Base-by-base conservation (phyloP, 2,329 filamentous ascomycete species). In the Fusarium haematococcum region DNA sequence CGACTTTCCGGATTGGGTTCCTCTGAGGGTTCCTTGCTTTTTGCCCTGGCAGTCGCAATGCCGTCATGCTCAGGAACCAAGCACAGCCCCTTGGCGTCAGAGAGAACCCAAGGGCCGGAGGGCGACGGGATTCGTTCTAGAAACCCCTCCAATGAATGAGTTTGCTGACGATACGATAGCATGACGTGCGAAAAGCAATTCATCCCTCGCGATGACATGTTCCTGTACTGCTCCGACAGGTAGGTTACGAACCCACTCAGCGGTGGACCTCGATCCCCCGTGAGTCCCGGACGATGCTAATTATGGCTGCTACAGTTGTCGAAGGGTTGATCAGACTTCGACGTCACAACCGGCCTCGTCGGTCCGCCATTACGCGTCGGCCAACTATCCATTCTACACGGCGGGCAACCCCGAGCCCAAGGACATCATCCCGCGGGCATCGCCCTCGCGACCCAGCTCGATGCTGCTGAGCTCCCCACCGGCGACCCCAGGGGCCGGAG, bases 151-250 rank as follows among this genome's bases (percentile, higher is more conserved):
- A 41, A 41, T n/a, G 11, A 54, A 41, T 9, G 39, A 30, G 59
- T 73, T 67, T 61, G 70, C 76, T 79, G 70, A 81, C 71, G 56
- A 68, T 32, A 13, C 63, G 65, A 68, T 77, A 92, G 90, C 82
- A 92, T 91, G 90, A 88, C 87, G 11, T 92, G 90, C 81, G 90
- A 92, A 80, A 92, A 91, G 83, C 90, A 92, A 82, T 92, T 92
- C 80, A 81, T 90, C 27, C 86, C 89, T 59, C 84, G 86, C 45
- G 88, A 90, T 78, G 89, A 89, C 75, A 88, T 85, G 71, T 85
- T 86, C 70, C 81, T 91, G 50, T 92, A 92, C 83, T 92, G 90
- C 81, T 92, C 90, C 41, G 89, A 91, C 79, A 82, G 85, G 89
- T 91, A 86, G 83, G 89, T 85, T 68, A 39, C 68, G 74, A 67